A percentile compares a stretch with the other conserved stretches of the same genome.
phyloP scores from a whole-genome alignment of 106 monocot species.

The Alisma plantagoaquatica region DNA sequence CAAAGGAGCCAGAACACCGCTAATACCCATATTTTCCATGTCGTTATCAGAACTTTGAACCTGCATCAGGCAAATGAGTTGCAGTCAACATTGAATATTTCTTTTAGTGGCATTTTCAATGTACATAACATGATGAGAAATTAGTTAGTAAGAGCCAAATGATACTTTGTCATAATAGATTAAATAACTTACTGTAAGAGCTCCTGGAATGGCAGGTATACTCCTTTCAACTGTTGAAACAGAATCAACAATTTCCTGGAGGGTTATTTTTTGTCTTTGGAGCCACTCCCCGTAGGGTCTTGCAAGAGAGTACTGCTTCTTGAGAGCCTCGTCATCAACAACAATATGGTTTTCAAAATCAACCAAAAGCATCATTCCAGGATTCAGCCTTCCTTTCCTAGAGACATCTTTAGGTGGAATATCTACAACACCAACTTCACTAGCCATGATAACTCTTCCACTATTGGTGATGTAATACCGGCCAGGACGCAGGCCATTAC shows the following conservation, averaged over 20 bases:
- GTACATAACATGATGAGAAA: too few species aligned
- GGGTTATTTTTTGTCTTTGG: constrained; percentile 68
- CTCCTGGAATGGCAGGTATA: constrained; percentile 44
- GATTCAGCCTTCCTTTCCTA: constrained; percentile 90
- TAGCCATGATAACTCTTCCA: constrained; percentile 93
- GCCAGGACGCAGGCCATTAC: constrained; percentile 93
- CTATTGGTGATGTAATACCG: constrained; percentile 88
- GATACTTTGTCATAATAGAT: neutral
- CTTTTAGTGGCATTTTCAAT: too few species aligned
- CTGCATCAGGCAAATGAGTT: constrained; percentile 11
- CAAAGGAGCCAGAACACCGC: constrained; percentile 68
- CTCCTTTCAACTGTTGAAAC: constrained; percentile 51
- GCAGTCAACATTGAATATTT: too few species aligned
- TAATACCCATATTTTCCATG: constrained; percentile 67
- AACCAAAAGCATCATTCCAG: constrained; percentile 98
- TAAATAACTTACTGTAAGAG: constrained; percentile 37
- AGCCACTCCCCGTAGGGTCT: constrained; percentile 93
- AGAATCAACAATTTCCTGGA: constrained; percentile 65
- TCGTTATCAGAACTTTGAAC: constrained; percentile 34
- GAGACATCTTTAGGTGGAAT: constrained; percentile 77
- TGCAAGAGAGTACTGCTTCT: constrained; percentile 83
- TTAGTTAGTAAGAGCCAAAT: too few species aligned
- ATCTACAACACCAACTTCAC: constrained; percentile 99
- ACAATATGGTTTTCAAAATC: constrained; percentile 94
- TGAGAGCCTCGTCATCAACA: constrained; percentile 94